Base-by-base conservation (phyloP, 108 stramenopile genomes). In the Nitzschia sp. region DNA sequence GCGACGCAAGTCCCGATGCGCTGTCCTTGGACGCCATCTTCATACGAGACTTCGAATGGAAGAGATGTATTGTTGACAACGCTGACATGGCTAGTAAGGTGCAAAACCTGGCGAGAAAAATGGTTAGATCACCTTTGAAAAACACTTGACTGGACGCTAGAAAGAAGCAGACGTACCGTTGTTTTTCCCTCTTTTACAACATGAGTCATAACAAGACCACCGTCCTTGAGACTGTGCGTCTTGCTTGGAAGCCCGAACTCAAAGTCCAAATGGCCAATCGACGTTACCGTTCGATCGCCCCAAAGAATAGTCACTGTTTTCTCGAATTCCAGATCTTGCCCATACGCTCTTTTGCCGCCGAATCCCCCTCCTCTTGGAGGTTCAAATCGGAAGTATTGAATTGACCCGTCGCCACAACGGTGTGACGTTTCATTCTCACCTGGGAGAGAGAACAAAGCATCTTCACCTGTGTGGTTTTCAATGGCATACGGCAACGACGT, bases 301-400 rank as follows among this genome's bases (percentile, higher is more conserved):
- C 46, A 6, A 11, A 35, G 65, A 8, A 95, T 59, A 8, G 54
- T 70, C 8, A 95, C 49, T 18, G 66, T 58, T 66, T 92, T 95
- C 28, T 73, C 62, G 36, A 76, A 66, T 33, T 49, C 66, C 18
- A 90, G 71, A 72, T 95, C 94, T 72, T 92, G 90, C 17, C 94
- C 94, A 70, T 95, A 95, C 38, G 72, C 63, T 42, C 91, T 74
- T 38, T 60, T 78, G 15, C 91, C 94, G 19, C 91, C 94, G 28
- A 66, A 79, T 5, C 94, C 94, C 8, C 55, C 54, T 19, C 76
- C 84, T 29, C 46, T 76, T 67, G 64, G 85, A 34, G 86, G 86
- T 21, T 86, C 79, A 51, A 95, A 95, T 18, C 84, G 83, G 59
- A 95, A 95, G 62, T 89, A 91, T 53, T 85, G 79, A 15, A 84